phyloP scores from a whole-genome alignment of 2,329 filamentous ascomycete genomes.

The Aureobasidium sp. region DNA sequence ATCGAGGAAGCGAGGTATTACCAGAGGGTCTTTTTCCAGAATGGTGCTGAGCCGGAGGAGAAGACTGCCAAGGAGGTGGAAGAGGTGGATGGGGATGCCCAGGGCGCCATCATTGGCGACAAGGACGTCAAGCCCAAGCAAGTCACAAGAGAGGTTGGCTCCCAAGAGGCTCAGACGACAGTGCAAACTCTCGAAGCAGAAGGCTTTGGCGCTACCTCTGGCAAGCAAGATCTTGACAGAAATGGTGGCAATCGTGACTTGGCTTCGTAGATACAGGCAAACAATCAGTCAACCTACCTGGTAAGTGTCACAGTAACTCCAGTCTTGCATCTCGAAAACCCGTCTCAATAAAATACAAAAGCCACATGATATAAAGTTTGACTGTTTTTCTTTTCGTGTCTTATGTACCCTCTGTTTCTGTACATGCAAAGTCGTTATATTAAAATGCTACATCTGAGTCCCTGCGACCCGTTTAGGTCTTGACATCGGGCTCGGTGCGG shows the following conservation, averaged over 20 bases:
- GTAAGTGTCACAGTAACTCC: neutral
- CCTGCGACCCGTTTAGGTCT: conserved; percentile 57
- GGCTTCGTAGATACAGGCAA: neutral
- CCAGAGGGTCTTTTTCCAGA: conserved; percentile 58
- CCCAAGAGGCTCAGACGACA: neutral
- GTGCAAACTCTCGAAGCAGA: neutral
- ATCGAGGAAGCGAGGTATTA: conserved; percentile 89
- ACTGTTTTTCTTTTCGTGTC: conserved; percentile 7
- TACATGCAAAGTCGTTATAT: conserved; percentile 13
- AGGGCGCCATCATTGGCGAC: conserved; percentile 44
- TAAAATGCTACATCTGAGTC: neutral
- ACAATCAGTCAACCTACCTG: neutral
- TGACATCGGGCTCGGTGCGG: conserved; percentile 89
- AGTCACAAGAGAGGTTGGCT: conserved; percentile 38
- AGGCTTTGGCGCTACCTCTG: neutral
- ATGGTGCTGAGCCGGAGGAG: neutral
- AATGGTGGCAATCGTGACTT: neutral
- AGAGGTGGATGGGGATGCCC: conserved; percentile 29
- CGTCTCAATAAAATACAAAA: too few relatives aligned
- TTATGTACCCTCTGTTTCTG: neutral
- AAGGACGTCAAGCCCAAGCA: conserved; percentile 52
- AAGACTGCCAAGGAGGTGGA: neutral
- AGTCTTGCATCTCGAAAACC: too few relatives aligned
- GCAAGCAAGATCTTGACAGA: neutral
- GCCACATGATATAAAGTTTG: neutral